These are phyloP conservation scores for Castanea mollissima DNA, from an alignment of 306 rosid species.

Conservation along the genomic window DNA sequence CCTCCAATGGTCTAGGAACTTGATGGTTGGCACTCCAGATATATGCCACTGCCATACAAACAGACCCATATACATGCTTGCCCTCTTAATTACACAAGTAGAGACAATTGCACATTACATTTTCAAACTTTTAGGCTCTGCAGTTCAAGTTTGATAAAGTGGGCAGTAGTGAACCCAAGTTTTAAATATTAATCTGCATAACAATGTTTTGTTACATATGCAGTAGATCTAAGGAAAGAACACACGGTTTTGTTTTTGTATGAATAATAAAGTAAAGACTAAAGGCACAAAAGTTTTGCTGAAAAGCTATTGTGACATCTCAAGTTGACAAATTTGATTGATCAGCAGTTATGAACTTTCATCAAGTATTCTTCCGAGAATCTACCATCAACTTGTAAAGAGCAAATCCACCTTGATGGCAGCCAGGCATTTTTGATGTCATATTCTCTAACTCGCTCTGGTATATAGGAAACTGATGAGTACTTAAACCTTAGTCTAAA, in stretches of 20 bases:
- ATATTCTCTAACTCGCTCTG: conserved; percentile 70
- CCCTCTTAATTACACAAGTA: too few relatives aligned
- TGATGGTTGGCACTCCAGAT: too few relatives aligned
- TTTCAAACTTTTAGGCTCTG: too few relatives aligned
- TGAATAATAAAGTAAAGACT: not conserved
- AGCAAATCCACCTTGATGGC: conserved; percentile 86
- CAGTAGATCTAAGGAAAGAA: too few relatives aligned
- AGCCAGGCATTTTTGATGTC: conserved; percentile 90
- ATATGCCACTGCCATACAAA: too few relatives aligned
- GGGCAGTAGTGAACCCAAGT: too few relatives aligned
- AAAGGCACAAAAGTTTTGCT: conserved; percentile 5
- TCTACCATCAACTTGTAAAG: conserved; percentile 77
- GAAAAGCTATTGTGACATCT: conserved; percentile 10
- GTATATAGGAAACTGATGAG: conserved; percentile 32
- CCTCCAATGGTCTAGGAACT: too few relatives aligned
- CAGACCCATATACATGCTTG: too few relatives aligned
- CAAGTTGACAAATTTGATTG: not conserved
- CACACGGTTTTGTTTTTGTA: not conserved
- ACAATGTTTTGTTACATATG: too few relatives aligned
- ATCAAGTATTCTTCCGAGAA: conserved; percentile 43
- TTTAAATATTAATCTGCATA: too few relatives aligned
- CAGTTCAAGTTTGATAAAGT: too few relatives aligned
- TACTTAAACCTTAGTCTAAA: conserved; percentile 1
- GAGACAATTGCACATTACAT: too few relatives aligned
- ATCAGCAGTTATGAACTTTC: conserved; percentile 20